These are phyloP conservation scores for Agrocybe pediades DNA, from an alignment of 768 basidiomycete genomes.

Conservation along the genomic window DNA sequence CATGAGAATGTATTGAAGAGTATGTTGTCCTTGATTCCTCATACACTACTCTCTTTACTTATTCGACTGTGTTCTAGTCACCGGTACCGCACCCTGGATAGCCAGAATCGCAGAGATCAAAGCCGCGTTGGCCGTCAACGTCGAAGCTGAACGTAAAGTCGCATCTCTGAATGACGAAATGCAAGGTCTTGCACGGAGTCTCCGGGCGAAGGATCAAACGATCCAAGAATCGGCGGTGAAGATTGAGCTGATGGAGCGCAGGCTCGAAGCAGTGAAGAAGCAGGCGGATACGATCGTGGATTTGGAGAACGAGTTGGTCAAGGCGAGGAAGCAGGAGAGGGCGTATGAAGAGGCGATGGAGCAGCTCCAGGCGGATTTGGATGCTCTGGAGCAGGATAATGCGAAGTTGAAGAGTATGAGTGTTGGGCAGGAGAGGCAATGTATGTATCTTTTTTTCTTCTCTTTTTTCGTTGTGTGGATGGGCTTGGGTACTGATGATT, in stretches of 20 bases:
- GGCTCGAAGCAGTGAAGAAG: slow-evolving; percentile 89
- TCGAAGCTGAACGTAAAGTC: slow-evolving; percentile 91
- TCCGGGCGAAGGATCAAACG: slow-evolving; percentile 87
- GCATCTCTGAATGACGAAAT: slow-evolving; percentile 87
- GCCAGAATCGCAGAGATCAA: slow-evolving; percentile 82
- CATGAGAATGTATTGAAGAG: slow-evolving; percentile 78
- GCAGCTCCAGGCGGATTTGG: slow-evolving; percentile 87
- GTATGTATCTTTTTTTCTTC: slow-evolving; percentile 38
- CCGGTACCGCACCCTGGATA: slow-evolving; percentile 84
- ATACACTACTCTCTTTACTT: not conserved
- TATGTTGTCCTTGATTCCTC: slow-evolving; percentile 34
- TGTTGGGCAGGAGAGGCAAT: slow-evolving; percentile 69
- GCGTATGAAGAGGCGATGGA: slow-evolving; percentile 94
- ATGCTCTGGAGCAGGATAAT: slow-evolving; percentile 86
- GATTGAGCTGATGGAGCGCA: slow-evolving; percentile 93
- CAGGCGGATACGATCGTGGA: slow-evolving; percentile 83
- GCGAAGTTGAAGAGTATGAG: slow-evolving; percentile 73
- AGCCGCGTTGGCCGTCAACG: slow-evolving; percentile 78
- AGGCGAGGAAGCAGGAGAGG: slow-evolving; percentile 85
- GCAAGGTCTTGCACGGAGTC: slow-evolving; percentile 79
- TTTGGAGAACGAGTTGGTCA: slow-evolving; percentile 78
- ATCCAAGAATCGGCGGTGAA: slow-evolving; percentile 90
- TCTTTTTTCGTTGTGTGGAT: not conserved
- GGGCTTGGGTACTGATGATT: not conserved
- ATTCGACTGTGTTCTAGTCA: slow-evolving; percentile 42